Percentiles rank a stretch among this genome's conserved stretches.
phyloP scores from a whole-genome alignment of 495 filamentous ascomycete species.

The Poronia punctata region DNA sequence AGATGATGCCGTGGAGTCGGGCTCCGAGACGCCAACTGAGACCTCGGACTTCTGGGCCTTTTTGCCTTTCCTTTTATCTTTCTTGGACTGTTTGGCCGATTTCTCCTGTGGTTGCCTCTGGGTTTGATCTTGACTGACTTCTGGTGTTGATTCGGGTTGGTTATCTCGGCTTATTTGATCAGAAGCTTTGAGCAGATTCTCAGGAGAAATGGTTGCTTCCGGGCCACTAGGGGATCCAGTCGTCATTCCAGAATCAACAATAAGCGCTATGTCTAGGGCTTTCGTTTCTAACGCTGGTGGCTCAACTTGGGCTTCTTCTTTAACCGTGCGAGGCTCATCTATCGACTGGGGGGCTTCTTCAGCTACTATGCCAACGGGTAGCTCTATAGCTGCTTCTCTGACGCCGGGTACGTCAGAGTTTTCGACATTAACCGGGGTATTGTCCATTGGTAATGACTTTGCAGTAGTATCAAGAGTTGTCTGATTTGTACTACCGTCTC shows the following conservation, averaged over 20 bases:
- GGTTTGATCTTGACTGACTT: constrained; percentile 11
- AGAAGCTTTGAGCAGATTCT: neutral
- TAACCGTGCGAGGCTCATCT: neutral
- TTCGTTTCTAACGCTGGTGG: neutral
- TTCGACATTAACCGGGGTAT: neutral
- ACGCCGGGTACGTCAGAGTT: neutral
- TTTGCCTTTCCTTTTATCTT: constrained; percentile 40
- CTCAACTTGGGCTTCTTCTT: too few species aligned
- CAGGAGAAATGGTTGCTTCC: neutral
- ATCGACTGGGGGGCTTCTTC: neutral
- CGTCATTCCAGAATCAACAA: neutral
- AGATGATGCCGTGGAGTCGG: constrained; percentile 1
- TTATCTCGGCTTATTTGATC: neutral
- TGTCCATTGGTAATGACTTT: neutral
- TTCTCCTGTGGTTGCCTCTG: constrained; percentile 3
- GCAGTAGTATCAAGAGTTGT: neutral
- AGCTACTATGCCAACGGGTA: neutral
- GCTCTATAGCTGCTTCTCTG: constrained; percentile 7
- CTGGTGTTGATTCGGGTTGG: neutral
- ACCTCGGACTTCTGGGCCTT: constrained; percentile 10
- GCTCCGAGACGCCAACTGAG: constrained; percentile 1
- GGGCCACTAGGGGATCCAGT: neutral
- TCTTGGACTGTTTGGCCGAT: constrained; percentile 23
- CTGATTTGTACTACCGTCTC: neutral
- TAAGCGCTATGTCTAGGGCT: neutral